phyloP scores from a whole-genome alignment of 495 filamentous ascomycete species.

The Beverwykella pulmonaria region DNA sequence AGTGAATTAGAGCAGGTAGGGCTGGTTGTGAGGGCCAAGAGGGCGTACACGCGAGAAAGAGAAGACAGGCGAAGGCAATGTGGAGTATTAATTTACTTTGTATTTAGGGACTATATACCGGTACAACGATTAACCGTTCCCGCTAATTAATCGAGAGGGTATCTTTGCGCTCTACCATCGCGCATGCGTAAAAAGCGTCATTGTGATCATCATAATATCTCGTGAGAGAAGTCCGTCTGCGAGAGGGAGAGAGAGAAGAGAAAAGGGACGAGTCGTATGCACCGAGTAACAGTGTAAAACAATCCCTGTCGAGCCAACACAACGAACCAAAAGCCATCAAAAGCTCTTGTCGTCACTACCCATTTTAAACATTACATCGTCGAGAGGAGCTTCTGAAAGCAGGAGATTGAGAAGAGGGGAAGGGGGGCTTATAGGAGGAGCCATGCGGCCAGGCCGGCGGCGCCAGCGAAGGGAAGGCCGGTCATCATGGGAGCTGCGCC shows the following conservation, averaged over 20 bases:
- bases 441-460: constrained; percentile 40
- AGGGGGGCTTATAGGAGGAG: constrained; percentile 37
- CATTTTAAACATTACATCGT: constrained; percentile 30
- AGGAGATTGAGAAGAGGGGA: not conserved
- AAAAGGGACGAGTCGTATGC: constrained; percentile 8
- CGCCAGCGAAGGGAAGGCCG: constrained; percentile 36
- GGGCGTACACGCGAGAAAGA: not conserved
- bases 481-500: constrained; percentile 39
- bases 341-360: not conserved
- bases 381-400: not conserved
- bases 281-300: not conserved
- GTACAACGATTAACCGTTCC: not conserved
- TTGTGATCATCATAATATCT: constrained; percentile 13
- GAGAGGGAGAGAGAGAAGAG: constrained; percentile 10
- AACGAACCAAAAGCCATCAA: not conserved
- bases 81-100: not conserved
- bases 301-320: not conserved
- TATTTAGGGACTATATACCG: not conserved
- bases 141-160: constrained; percentile 28
- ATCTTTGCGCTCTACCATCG: constrained; percentile 27
- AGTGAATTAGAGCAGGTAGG: too few species aligned
- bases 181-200: constrained; percentile 26
- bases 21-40: too few species aligned
- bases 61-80: too few species aligned
- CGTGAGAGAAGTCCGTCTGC: not conserved